Base-by-base conservation (phyloP, 306 rosid genomes). In the Quercus aquifolioides region DNA sequence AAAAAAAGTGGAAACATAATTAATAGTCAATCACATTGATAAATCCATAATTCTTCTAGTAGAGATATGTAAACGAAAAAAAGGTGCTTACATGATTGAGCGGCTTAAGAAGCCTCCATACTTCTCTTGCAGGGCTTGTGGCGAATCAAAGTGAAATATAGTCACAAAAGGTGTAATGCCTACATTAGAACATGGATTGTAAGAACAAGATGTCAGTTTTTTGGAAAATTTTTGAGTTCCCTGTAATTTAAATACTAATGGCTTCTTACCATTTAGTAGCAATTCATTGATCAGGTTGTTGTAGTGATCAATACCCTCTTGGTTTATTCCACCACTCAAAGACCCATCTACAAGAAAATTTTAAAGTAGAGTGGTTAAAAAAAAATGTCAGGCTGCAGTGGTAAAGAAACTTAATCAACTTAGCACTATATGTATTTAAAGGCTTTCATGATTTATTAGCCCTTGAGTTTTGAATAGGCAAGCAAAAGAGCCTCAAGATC, bases 91-190 rank as follows among this genome's bases (percentile, higher is more conserved):
- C 90, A 84, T 86, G 33, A 83, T 83, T 4, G 72, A 20, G 52
- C 30, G 51, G 51, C 69, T 83, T 55, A 83, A 31, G 76, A 83
- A 76, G 38, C 85, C 85, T 19, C 81, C 64, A 17, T 25, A 2
- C 56, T 77, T 4, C 18, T 4, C 8, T 58, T 58, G 26, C 49
- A 69, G 25, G 17, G 43, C 71, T 33, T 76, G 60, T 19, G 85
- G 85, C 3, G n/a, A 72, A 81, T 82, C 85, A 71, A 82, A 82
- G 74, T 82, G 85, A 3, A 52, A 0, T 4, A 82, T 71, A 0
- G 81, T 73, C 68, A 77, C 85, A 4, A 82, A 82, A 63, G 85
- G 85, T 17, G 31, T 68, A 54, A 82, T 82, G 60, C 81, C 85
- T 82, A 57, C 54, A 58, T 74, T 43, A 17, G 35, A 65, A 17